Conservation (phyloP, 805 yeast genomes). For the Yamadazyma endophytica region DNA sequence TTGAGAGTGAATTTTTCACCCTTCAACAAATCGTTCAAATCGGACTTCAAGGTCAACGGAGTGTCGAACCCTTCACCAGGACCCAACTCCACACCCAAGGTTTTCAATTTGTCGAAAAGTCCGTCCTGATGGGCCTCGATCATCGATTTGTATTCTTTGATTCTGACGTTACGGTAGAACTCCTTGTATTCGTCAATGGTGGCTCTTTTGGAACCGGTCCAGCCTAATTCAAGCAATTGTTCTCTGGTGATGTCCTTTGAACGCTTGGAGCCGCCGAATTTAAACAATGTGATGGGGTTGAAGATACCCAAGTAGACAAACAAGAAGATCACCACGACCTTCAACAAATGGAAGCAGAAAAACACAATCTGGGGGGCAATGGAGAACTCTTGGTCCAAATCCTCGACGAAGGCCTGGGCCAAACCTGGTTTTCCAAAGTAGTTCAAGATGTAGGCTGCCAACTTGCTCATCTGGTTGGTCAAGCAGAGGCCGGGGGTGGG, state of each 20-base stretch:
- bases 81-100: slow-evolving; percentile 60
- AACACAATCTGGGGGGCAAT: slow-evolving; percentile 58
- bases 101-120: slow-evolving; percentile 51
- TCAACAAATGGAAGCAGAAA: slow-evolving; percentile 68
- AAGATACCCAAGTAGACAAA: slow-evolving; percentile 65
- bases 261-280: slow-evolving; percentile 26
- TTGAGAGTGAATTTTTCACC: slow-evolving; percentile 45
- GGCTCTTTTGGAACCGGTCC: slow-evolving; percentile 90
- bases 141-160: slow-evolving; percentile 69
- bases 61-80: slow-evolving; percentile 82
- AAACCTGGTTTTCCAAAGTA: slow-evolving; percentile 36
- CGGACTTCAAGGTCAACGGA: slow-evolving; percentile 40
- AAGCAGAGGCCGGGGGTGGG: slow-evolving; percentile 92
- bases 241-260: slow-evolving; percentile 43
- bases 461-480: slow-evolving; percentile 50
- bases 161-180: slow-evolving; percentile 57
- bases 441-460: slow-evolving; percentile 17
- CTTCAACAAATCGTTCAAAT: slow-evolving; percentile 15
- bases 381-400: slow-evolving; percentile 38
- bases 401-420: slow-evolving; percentile 47
- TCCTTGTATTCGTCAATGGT: slow-evolving; percentile 67
- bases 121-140: slow-evolving; percentile 76
- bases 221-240: slow-evolving; percentile 65
- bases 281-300: slow-evolving; percentile 56
- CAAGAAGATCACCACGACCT: slow-evolving; percentile 52